Base-by-base conservation (phyloP, 2,329 filamentous ascomycete species). In the Dothistroma pini region DNA sequence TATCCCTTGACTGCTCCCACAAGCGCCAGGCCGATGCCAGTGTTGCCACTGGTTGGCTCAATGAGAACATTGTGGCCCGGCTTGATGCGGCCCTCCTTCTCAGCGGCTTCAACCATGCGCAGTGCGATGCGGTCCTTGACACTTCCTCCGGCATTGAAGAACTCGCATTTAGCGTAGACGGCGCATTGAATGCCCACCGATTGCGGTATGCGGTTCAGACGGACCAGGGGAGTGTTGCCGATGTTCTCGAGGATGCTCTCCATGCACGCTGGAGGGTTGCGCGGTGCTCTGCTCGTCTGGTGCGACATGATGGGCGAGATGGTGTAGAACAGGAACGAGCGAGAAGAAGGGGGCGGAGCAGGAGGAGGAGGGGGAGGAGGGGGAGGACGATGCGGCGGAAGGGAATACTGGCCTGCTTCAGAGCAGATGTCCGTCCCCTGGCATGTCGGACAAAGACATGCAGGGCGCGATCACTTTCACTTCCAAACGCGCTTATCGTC, bases 21-120 rank as follows among this genome's bases (percentile, higher is more conserved):
- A 35, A 99, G 86, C 31, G 95, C 95, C 47, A 99, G 83, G 22
- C 95, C 95, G 68, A 99, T 99, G 68, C 95, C 95, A 81, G 95
- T 99, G 77, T 99, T 99, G 58, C 95, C 95, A 73, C 91, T 96
- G 53, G 95, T 99, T 10, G 95, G 95, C 83, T 99, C 95, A 73
- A 99, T 99, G 72, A 99, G 80, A 9, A 75, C 74, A 56, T 92
- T 97, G 78, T 97, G 93, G 59, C 93, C 95, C 31, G 95, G 95
- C 83, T 95, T 97, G 79, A 99, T 97, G 67, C 93, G 87, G 51
- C 95, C 95, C 56, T 85, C 88, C 74, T 86, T 87, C 83, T 99
- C 95, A 14, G 95, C 95, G 76, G 93, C 90, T 78, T 97, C 93
- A 64, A 99, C 89, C 95, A 99, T 99, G 72, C 95, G 90, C 75